phyloP scores from a whole-genome alignment of 2,329 filamentous ascomycete species.

The Clonostachys rosea region DNA sequence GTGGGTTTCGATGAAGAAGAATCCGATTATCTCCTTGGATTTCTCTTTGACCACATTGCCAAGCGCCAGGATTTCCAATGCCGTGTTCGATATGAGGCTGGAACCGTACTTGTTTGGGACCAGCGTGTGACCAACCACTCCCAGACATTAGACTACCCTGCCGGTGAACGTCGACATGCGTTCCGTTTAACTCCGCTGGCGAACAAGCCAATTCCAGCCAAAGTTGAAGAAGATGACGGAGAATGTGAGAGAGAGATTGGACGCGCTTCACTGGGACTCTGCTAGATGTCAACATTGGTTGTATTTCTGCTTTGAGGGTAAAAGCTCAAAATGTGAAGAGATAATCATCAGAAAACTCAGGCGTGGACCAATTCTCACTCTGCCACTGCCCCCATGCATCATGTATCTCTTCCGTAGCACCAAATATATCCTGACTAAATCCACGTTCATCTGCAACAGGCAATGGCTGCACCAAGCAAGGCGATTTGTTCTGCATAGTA shows the following conservation, averaged over 20 bases:
- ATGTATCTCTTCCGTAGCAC: neutral
- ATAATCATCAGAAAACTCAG: neutral
- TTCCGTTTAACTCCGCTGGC: slow-evolving; percentile 75
- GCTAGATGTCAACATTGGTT: neutral
- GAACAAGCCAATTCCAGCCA: slow-evolving; percentile 32
- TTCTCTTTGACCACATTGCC: slow-evolving; percentile 48
- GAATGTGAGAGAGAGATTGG: neutral
- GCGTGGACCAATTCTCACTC: neutral
- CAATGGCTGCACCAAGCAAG: too few species aligned
- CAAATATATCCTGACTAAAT: neutral
- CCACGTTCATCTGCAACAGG: too few species aligned
- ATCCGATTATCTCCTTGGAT: slow-evolving; percentile 64
- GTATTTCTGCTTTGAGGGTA: neutral
- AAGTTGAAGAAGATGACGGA: neutral
- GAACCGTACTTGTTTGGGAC: slow-evolving; percentile 77
- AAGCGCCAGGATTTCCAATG: slow-evolving; percentile 56
- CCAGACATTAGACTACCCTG: slow-evolving; percentile 56
- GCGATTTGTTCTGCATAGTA: too few species aligned
- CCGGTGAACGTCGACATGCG: slow-evolving; percentile 46
- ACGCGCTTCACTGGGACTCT: neutral
- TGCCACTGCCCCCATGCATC: neutral
- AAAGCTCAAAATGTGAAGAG: neutral
- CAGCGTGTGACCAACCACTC: slow-evolving; percentile 72
- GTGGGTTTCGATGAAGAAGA: slow-evolving; percentile 79
- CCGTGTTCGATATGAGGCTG: slow-evolving; percentile 65